A percentile compares a stretch with the other conserved stretches of the same genome.
These are phyloP conservation scores for Cucurbitaria berberidis DNA, from an alignment of 2,329 filamentous ascomycete species.

Conservation along the genomic window DNA sequence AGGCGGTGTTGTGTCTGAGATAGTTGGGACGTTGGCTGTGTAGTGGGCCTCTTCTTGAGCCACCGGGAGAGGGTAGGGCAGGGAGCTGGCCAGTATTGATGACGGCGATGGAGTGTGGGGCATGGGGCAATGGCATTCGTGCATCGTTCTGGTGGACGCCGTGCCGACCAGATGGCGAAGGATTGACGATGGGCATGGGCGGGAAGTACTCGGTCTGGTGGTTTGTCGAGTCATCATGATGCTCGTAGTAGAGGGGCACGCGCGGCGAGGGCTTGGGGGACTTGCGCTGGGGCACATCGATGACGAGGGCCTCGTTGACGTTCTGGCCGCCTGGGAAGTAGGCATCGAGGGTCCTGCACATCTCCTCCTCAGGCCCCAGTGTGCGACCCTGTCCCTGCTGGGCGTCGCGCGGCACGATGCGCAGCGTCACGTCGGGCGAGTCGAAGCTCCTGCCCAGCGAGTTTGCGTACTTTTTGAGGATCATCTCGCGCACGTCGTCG, in stretches of 20 bases:
- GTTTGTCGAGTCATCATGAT: slow-evolving; percentile 69
- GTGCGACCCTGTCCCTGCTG: slow-evolving; percentile 64
- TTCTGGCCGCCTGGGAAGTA: slow-evolving; percentile 87
- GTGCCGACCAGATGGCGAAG: slow-evolving; percentile 49
- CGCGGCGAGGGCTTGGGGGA: slow-evolving; percentile 83
- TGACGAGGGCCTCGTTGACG: slow-evolving; percentile 87
- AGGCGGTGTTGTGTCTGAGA: slow-evolving; percentile 77
- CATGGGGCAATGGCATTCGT: slow-evolving; percentile 47
- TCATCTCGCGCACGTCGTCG: slow-evolving; percentile 91
- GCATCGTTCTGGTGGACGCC: slow-evolving; percentile 47
- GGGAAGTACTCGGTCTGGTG: slow-evolving; percentile 83
- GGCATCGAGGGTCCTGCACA: slow-evolving; percentile 76
- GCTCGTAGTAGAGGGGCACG: slow-evolving; percentile 58
- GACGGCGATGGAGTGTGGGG: slow-evolving; percentile 73
- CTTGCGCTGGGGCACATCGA: slow-evolving; percentile 79
- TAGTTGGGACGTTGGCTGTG: slow-evolving; percentile 64
- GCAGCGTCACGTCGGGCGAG: slow-evolving; percentile 83
- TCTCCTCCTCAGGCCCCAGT: slow-evolving; percentile 84
- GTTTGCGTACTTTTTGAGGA: slow-evolving; percentile 91
- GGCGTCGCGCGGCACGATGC: slow-evolving; percentile 73
- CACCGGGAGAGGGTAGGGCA: slow-evolving; percentile 81
- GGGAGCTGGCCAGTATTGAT: slow-evolving; percentile 81
- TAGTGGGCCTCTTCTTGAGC: slow-evolving; percentile 57
- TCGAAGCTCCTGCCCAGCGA: slow-evolving; percentile 89
- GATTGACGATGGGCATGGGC: slow-evolving; percentile 60